A percentile compares a stretch with the other conserved stretches of the same genome.
phyloP scores from a whole-genome alignment of 2,329 filamentous ascomycete genomes.

The Celoporthe dispersa region DNA sequence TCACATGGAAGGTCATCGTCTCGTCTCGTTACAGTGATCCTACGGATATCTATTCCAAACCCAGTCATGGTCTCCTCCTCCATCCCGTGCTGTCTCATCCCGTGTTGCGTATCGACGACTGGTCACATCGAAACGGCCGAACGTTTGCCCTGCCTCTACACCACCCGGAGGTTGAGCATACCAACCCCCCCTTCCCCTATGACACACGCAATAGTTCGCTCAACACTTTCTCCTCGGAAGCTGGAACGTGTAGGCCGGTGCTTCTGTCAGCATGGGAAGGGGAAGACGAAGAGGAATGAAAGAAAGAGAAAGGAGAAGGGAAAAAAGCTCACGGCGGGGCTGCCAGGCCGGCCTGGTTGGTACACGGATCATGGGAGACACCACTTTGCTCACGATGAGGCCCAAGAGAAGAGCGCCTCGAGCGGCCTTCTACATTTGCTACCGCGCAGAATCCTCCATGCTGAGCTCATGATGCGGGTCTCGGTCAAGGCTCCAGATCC shows the following conservation, averaged over 20 bases:
- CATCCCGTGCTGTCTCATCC: background rate
- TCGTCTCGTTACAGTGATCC: background rate
- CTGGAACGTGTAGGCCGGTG: too few relatives aligned
- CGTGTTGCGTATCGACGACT: background rate
- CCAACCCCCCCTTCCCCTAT: too few relatives aligned
- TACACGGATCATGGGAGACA: background rate
- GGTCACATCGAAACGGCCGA: background rate
- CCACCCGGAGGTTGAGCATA: background rate
- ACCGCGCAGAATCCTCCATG: background rate
- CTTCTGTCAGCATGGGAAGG: too few relatives aligned
- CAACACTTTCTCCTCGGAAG: background rate
- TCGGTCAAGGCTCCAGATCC: background rate
- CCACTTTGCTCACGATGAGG: background rate
- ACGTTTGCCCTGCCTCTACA: background rate
- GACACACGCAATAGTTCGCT: too few relatives aligned
- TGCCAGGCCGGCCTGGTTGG: background rate
- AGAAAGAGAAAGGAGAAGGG: too few relatives aligned
- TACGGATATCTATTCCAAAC: background rate
- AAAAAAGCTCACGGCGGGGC: background rate
- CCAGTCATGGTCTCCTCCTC: background rate
- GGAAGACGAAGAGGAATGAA: too few relatives aligned
- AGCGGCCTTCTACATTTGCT: too few relatives aligned
- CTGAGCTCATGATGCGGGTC: background rate
- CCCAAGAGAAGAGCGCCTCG: background rate
- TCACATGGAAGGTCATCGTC: background rate